phyloP scores from a whole-genome alignment of 2,329 filamentous ascomycete species.

The Polytolypa hystricis region DNA sequence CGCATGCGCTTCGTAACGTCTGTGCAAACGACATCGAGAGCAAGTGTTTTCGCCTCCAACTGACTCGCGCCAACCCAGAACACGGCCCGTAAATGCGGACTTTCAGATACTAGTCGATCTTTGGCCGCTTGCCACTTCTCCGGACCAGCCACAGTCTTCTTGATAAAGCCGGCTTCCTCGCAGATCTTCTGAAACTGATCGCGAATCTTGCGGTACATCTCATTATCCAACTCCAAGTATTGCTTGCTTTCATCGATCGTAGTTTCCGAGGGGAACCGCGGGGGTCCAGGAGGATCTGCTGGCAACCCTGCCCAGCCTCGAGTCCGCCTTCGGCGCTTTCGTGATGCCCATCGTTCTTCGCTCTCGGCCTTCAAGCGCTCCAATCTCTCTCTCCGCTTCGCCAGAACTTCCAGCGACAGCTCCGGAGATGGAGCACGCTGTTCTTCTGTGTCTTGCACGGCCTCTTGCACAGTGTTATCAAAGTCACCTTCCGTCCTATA shows the following conservation, averaged over 20 bases:
- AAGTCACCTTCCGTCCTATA: conserved; percentile 23
- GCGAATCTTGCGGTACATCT: conserved; percentile 53
- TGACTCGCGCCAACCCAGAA: conserved; percentile 50
- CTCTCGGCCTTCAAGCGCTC: conserved; percentile 48
- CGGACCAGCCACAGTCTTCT: conserved; percentile 64
- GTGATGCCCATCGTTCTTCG: conserved; percentile 49
- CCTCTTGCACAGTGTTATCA: conserved; percentile 13
- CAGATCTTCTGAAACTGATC: conserved; percentile 61
- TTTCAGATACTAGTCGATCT: conserved; percentile 53
- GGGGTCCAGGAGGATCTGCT: conserved; percentile 55
- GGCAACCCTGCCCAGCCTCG: conserved; percentile 57
- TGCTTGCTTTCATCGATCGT: conserved; percentile 68
- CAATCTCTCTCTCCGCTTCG: conserved; percentile 44
- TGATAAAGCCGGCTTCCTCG: conserved; percentile 53
- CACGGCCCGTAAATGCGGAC: conserved; percentile 50
- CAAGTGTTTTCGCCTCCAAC: conserved; percentile 52
- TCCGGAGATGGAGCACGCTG: conserved; percentile 19
- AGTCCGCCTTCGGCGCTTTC: conserved; percentile 58
- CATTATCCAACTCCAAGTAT: conserved; percentile 53
- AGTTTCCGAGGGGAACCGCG: conserved; percentile 71
- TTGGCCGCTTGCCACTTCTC: conserved; percentile 65
- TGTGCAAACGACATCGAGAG: conserved; percentile 67
- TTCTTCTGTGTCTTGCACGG: conserved; percentile 1
- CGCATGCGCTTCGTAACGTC: conserved; percentile 75
- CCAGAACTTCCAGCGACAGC: conserved; percentile 37